A percentile compares a stretch with the other conserved stretches of the same genome.
Evolutionary conservation across 202 grass and related monocot species (phyloP).

Genomic region (Carex arenaria): DNA sequence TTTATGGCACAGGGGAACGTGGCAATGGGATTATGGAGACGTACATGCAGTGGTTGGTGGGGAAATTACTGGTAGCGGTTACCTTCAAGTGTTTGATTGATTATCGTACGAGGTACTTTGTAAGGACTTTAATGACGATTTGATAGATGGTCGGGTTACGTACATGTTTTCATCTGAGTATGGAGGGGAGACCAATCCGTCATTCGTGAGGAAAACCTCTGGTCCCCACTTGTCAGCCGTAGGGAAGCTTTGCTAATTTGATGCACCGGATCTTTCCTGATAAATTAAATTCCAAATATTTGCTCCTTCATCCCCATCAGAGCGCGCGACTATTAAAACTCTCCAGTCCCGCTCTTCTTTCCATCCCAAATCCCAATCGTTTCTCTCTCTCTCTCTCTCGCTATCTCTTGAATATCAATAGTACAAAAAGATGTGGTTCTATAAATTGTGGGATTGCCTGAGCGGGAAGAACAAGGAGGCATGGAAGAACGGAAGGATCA

Average conservation of each 20-base stretch:
- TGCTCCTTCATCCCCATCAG: neutral
- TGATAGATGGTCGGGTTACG: too few species aligned
- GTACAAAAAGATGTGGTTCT: constrained; percentile 35
- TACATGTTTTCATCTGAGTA: too few species aligned
- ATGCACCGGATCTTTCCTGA: neutral
- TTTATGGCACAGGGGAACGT: too few species aligned
- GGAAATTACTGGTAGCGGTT: too few species aligned
- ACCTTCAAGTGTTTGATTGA: too few species aligned
- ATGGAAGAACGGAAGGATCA: constrained; percentile 29
- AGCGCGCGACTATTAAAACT: neutral
- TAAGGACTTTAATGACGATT: too few species aligned
- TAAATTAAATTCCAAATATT: neutral
- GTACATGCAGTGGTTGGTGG: too few species aligned
- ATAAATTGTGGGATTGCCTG: constrained; percentile 34
- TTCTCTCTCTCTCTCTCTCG: neutral
- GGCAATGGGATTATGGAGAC: too few species aligned
- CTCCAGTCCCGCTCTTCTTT: neutral
- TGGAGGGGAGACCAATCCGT: neutral
- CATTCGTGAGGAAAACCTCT: neutral
- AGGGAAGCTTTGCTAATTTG: neutral
- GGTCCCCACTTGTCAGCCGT: neutral
- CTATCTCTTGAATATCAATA: neutral
- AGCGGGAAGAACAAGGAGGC: constrained; percentile 41
- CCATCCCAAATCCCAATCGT: neutral
- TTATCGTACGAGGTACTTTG: too few species aligned